These are phyloP conservation scores for Selenicereus undatus DNA, from an alignment of 148 eudicot species.

Conservation along the genomic window DNA sequence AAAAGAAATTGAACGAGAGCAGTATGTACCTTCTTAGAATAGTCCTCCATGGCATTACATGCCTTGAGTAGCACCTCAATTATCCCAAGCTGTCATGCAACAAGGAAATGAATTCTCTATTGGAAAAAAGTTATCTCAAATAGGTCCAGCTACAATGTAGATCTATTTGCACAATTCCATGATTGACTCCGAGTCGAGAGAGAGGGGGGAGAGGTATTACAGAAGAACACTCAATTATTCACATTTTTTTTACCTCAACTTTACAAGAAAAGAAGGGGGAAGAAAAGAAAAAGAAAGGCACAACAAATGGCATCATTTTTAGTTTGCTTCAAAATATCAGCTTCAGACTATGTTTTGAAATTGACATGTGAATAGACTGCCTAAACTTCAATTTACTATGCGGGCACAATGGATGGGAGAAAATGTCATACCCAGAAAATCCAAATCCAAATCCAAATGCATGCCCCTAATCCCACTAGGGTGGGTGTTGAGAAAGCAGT, in stretches of 20 bases:
- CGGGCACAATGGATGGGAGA: not conserved
- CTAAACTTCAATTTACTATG: not conserved
- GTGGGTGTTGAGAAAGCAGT: not conserved
- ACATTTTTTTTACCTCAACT: not conserved
- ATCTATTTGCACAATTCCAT: too few species aligned
- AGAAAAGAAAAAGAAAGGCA: not conserved
- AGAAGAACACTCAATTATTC: not conserved
- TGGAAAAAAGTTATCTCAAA: not conserved
- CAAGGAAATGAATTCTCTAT: conserved; percentile 10
- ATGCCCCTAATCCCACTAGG: not conserved
- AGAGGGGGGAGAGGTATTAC: too few species aligned
- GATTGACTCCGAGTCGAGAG: too few species aligned
- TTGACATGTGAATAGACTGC: not conserved
- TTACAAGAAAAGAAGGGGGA: not conserved
- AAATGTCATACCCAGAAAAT: not conserved
- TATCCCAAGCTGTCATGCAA: conserved; percentile 61
- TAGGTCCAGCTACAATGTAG: too few species aligned
- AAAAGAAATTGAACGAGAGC: not conserved
- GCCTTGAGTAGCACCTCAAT: conserved; percentile 70
- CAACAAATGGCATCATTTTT: not conserved
- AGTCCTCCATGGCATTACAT: conserved; percentile 50
- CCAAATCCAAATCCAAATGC: not conserved
- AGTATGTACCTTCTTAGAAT: conserved; percentile 47
- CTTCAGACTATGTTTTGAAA: not conserved
- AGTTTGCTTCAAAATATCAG: not conserved